Percentiles rank a stretch among this genome's conserved stretches.
Evolutionary conservation across 129 eudicot genomes (phyloP).

Genomic region (Arctium lappa): DNA sequence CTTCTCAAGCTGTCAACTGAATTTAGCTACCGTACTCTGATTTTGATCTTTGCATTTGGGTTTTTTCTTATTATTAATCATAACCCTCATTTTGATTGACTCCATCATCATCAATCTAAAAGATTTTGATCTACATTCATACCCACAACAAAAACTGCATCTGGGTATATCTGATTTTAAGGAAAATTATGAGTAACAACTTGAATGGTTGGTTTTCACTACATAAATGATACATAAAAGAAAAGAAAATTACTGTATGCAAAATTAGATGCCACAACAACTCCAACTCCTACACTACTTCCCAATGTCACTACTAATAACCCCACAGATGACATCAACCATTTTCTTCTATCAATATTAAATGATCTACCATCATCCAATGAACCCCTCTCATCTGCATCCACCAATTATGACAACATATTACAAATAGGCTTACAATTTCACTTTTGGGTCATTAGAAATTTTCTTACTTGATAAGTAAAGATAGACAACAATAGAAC

Average conservation of each 20-base stretch:
- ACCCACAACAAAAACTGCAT: too few relatives aligned
- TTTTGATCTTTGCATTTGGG: too few relatives aligned
- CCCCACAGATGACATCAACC: slow-evolving; percentile 50
- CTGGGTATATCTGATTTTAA: too few relatives aligned
- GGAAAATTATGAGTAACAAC: too few relatives aligned
- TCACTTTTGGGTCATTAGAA: not conserved
- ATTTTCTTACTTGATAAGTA: not conserved
- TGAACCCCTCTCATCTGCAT: slow-evolving; percentile 30
- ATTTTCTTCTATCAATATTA: slow-evolving; percentile 45
- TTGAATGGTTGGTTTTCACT: too few relatives aligned
- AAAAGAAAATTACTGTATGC: slow-evolving; percentile 60
- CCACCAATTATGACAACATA: not conserved
- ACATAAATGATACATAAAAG: too few relatives aligned
- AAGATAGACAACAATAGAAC: not conserved
- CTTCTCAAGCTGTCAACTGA: too few relatives aligned
- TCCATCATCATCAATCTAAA: too few relatives aligned
- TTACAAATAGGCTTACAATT: not conserved
- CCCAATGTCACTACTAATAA: slow-evolving; percentile 33
- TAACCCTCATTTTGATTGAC: too few relatives aligned
- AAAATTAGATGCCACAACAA: slow-evolving; percentile 59
- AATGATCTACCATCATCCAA: slow-evolving; percentile 15
- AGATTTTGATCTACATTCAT: too few relatives aligned
- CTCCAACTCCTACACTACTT: slow-evolving; percentile 25
- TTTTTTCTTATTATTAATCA: too few relatives aligned
- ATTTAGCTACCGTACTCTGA: too few relatives aligned